Evolutionary conservation across 768 basidiomycete species (phyloP).

Genomic region (Lactifluus echinatus): DNA sequence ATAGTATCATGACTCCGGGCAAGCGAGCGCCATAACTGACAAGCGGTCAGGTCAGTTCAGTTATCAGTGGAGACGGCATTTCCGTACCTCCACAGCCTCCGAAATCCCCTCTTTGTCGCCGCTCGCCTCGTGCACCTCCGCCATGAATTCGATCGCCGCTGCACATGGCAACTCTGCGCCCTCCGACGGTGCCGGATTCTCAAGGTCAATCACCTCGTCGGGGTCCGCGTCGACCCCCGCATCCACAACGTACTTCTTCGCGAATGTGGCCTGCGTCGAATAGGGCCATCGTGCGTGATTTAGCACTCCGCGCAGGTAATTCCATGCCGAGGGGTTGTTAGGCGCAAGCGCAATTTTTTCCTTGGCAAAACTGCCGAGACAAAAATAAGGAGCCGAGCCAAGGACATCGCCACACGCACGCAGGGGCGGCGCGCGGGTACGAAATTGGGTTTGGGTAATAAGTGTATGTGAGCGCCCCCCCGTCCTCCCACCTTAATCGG

Average conservation of each 20-base stretch:
- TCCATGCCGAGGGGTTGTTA: constrained; percentile 95
- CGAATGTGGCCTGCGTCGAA: constrained; percentile 47
- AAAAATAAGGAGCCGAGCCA: constrained; percentile 25
- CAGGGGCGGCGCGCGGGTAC: no score
- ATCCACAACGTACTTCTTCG: constrained; percentile 49
- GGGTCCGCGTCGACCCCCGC: constrained; percentile 16
- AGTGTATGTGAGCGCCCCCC: neutral
- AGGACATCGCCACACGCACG: constrained; percentile 1
- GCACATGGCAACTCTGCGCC: constrained; percentile 68
- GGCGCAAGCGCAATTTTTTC: constrained; percentile 77
- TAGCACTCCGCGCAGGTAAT: constrained; percentile 86
- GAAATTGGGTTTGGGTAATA: no score
- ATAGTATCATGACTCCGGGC: constrained; percentile 66
- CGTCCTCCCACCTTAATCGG: no score
- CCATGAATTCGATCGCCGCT: constrained; percentile 78
- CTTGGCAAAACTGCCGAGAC: constrained; percentile 51
- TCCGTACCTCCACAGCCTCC: constrained; percentile 31
- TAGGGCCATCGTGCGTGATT: constrained; percentile 53
- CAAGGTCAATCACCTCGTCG: constrained; percentile 56
- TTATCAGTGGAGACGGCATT: neutral
- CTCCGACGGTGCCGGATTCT: constrained; percentile 59
- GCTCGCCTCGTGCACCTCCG: constrained; percentile 59
- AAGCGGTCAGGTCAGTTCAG: neutral
- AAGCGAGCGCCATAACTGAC: constrained; percentile 62
- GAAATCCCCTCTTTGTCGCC: constrained; percentile 40